These are phyloP conservation scores for Penicillium paradoxum DNA, from an alignment of 495 filamentous ascomycete genomes.

Conservation along the genomic window DNA sequence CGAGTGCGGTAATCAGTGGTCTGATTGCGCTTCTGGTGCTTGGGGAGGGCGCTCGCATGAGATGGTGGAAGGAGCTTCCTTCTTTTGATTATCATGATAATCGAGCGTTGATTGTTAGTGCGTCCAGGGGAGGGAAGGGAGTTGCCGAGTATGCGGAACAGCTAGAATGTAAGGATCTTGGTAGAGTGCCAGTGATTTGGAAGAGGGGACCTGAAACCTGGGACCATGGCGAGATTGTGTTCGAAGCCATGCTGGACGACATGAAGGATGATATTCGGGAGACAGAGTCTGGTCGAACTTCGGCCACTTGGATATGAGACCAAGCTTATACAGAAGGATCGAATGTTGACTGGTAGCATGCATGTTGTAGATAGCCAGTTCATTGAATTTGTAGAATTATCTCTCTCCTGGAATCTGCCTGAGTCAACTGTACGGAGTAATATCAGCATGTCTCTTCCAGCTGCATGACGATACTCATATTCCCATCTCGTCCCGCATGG, in stretches of 20 bases:
- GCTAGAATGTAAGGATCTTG: neutral
- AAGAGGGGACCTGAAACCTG: neutral
- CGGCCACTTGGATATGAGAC: neutral
- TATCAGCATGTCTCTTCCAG: too few relatives aligned
- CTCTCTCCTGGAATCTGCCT: too few relatives aligned
- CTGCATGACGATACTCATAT: too few relatives aligned
- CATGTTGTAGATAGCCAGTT: too few relatives aligned
- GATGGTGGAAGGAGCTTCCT: constrained; percentile 10
- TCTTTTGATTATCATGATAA: constrained; percentile 18
- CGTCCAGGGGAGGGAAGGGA: constrained; percentile 8
- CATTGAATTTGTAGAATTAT: too few relatives aligned
- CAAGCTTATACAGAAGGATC: too few relatives aligned
- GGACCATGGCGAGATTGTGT: neutral
- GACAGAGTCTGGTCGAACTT: neutral
- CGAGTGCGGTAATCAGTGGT: constrained; percentile 18
- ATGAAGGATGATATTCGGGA: neutral
- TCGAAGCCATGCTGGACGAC: neutral
- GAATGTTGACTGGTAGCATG: too few relatives aligned
- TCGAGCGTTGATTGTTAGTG: constrained; percentile 2
- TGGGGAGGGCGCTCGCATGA: constrained; percentile 12
- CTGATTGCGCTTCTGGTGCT: constrained; percentile 16
- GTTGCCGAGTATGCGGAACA: constrained; percentile 5
- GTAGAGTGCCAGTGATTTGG: neutral
- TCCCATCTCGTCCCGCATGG: too few relatives aligned
- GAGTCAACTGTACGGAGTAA: too few relatives aligned